phyloP scores from a whole-genome alignment of 2,329 filamentous ascomycete species.

The Diplodia intermedia region DNA sequence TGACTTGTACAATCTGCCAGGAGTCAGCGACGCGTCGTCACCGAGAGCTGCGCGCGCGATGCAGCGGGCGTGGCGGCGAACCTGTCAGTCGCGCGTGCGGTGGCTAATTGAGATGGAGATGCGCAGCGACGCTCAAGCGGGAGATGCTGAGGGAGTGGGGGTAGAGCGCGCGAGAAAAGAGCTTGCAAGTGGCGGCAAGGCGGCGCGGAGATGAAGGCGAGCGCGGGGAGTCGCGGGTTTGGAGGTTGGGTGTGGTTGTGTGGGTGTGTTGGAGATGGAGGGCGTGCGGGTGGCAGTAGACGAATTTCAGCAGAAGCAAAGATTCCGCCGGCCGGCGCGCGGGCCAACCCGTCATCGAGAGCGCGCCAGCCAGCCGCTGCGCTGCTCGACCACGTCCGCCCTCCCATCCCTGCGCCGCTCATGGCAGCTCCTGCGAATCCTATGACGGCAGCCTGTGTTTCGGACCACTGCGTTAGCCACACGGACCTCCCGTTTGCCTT shows the following conservation, averaged over 20 bases:
- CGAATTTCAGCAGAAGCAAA: constrained; percentile 31
- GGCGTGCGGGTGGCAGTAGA: constrained; percentile 19
- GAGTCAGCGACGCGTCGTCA: constrained; percentile 21
- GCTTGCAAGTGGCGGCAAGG: constrained; percentile 14
- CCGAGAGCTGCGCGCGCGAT: constrained; percentile 20
- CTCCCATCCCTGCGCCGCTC: constrained; percentile 21
- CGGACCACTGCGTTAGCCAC: constrained; percentile 6
- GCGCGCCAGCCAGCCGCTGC: constrained; percentile 19
- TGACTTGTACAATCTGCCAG: constrained; percentile 4
- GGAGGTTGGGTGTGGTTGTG: constrained; percentile 25
- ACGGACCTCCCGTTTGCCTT: not conserved
- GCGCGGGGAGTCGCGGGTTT: constrained; percentile 14
- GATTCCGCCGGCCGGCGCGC: constrained; percentile 28
- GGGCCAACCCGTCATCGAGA: constrained; percentile 23
- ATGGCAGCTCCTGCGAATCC: constrained; percentile 24
- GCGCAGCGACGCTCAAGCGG: constrained; percentile 18
- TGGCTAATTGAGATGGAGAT: constrained; percentile 16
- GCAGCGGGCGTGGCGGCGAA: constrained; percentile 18
- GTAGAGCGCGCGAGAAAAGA: constrained; percentile 8
- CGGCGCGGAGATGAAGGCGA: constrained; percentile 16
- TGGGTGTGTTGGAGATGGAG: constrained; percentile 29
- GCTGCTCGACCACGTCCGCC: constrained; percentile 20
- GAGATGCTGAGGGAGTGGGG: not conserved
- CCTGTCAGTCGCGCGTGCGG: constrained; percentile 27
- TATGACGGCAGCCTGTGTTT: constrained; percentile 13